phyloP scores from a whole-genome alignment of 805 yeast species.

The Pichia californica region DNA sequence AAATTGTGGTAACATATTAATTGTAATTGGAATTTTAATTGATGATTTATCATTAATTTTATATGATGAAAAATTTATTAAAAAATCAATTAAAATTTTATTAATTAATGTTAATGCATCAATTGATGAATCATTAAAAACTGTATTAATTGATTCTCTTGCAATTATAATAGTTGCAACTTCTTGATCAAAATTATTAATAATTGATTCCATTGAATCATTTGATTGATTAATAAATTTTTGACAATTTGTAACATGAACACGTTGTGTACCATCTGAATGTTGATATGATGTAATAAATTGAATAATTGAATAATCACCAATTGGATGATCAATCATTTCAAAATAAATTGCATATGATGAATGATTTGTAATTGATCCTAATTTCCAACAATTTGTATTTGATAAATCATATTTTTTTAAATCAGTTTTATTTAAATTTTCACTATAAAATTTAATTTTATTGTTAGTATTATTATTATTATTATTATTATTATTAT shows the following conservation, averaged over 20 bases:
- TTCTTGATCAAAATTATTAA: conserved; percentile 58
- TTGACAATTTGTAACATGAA: conserved; percentile 55
- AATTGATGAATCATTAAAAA: conserved; percentile 31
- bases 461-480: background rate
- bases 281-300: conserved; percentile 59
- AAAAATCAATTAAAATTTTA: conserved; percentile 39
- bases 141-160: conserved; percentile 43
- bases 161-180: conserved; percentile 59
- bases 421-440: conserved; percentile 4
- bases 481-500: background rate
- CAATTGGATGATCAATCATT: conserved; percentile 21
- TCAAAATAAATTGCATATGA: conserved; percentile 57
- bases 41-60: conserved; percentile 40
- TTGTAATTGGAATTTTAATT: conserved; percentile 42
- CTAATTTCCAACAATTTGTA: conserved; percentile 55
- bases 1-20: conserved; percentile 58
- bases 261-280: conserved; percentile 47
- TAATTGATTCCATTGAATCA: conserved; percentile 29
- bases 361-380: conserved; percentile 49
- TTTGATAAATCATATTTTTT: conserved; percentile 41
- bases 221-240: conserved; percentile 35
- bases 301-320: conserved; percentile 34
- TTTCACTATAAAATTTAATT: background rate
- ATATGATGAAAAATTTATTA: conserved; percentile 43
- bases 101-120: conserved; percentile 44